Conservation (phyloP, 352 stramenopile genomes). For the Thraustotheca clavata region DNA sequence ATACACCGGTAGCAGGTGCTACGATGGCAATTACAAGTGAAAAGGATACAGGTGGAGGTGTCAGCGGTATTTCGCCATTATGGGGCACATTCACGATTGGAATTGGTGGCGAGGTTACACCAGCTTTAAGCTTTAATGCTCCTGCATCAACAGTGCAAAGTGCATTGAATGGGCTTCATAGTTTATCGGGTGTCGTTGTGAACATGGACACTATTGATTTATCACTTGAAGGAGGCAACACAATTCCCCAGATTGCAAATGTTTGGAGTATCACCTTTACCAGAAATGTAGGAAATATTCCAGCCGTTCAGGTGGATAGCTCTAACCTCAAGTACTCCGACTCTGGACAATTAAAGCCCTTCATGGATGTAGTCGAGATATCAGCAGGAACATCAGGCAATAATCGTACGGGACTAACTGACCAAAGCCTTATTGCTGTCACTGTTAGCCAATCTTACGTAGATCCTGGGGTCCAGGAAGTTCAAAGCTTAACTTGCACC, state of each 20-base stretch:
- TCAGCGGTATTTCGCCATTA: slow-evolving; percentile 75
- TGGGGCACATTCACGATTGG: slow-evolving; percentile 79
- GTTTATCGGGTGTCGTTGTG: slow-evolving; percentile 74
- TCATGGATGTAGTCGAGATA: slow-evolving; percentile 43
- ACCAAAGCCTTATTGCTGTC: slow-evolving; percentile 39
- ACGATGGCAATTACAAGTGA: slow-evolving; percentile 35
- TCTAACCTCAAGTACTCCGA: slow-evolving; percentile 32
- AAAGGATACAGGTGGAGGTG: slow-evolving; percentile 37
- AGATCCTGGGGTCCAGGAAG: slow-evolving; percentile 57
- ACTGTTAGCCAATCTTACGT: slow-evolving; percentile 40
- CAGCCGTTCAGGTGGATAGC: slow-evolving; percentile 36
- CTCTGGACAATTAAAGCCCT: slow-evolving; percentile 43
- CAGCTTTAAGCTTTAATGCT: slow-evolving; percentile 58
- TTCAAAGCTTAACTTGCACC: slow-evolving; percentile 51
- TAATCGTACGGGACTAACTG: slow-evolving; percentile 40
- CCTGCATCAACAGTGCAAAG: slow-evolving; percentile 34
- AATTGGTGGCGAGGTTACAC: slow-evolving; percentile 43
- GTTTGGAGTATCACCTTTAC: slow-evolving; percentile 65
- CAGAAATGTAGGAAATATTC: slow-evolving; percentile 42
- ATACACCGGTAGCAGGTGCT: slow-evolving; percentile 25
- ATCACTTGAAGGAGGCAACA: slow-evolving; percentile 30
- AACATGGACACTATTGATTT: slow-evolving; percentile 61
- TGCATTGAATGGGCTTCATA: slow-evolving; percentile 70
- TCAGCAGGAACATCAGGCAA: slow-evolving; percentile 51
- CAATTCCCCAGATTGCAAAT: slow-evolving; percentile 31